Conservation (phyloP, 768 basidiomycete genomes). For the Cystobasidium tubakii region DNA sequence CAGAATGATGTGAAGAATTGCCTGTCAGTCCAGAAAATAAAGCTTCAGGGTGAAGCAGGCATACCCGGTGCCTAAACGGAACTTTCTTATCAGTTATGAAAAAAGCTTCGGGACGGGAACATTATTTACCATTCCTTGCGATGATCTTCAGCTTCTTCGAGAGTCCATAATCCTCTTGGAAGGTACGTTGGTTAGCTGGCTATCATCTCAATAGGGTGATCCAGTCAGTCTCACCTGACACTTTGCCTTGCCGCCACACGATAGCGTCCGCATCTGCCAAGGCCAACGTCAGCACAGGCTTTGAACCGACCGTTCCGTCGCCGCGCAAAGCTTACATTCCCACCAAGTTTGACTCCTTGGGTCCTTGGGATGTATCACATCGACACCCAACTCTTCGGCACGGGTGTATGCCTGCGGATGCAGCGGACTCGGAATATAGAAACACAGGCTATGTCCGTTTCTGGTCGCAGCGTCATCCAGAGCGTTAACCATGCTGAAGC, state of each 20-base stretch:
- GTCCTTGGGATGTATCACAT: slow-evolving; percentile 9
- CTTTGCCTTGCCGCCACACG: slow-evolving; percentile 20
- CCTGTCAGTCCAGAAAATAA: neutral
- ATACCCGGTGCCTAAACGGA: neutral
- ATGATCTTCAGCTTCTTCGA: slow-evolving; percentile 37
- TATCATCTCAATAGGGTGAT: no score
- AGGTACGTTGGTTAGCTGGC: no score
- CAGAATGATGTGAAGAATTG: neutral
- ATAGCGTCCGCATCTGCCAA: slow-evolving; percentile 22
- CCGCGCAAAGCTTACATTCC: slow-evolving; percentile 16
- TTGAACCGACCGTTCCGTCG: no score
- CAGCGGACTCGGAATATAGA: slow-evolving; percentile 24
- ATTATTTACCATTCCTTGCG: slow-evolving; percentile 20
- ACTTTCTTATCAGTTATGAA: neutral
- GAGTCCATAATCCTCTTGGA: slow-evolving; percentile 3
- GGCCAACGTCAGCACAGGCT: no score
- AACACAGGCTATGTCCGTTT: neutral
- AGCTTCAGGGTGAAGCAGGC: neutral
- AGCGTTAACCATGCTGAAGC: neutral
- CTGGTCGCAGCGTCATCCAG: neutral
- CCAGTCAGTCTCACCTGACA: neutral
- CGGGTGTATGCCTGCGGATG: slow-evolving; percentile 22
- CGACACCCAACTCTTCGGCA: slow-evolving; percentile 2
- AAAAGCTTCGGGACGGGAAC: neutral
- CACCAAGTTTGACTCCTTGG: slow-evolving; percentile 28